Conservation (phyloP, 2,329 filamentous ascomycete genomes). For the Aspergillus quadricinctus region DNA sequence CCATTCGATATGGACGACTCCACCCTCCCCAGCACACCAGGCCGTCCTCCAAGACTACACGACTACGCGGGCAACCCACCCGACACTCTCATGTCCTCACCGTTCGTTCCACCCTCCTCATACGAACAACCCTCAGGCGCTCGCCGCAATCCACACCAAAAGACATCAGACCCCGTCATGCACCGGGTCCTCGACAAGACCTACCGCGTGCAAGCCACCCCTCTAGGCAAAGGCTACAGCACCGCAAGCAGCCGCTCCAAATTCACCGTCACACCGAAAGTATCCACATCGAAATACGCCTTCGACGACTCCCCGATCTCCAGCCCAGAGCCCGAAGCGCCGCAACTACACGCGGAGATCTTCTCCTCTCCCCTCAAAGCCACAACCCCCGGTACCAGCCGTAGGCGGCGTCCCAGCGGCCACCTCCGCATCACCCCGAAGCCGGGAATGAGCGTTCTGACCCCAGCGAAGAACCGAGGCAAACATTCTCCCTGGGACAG, state of each 20-base stretch:
- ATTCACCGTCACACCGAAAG: constrained; percentile 30
- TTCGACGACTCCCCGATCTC: constrained; percentile 56
- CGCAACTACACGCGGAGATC: constrained; percentile 77
- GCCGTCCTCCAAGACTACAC: constrained; percentile 15
- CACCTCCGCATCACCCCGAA: constrained; percentile 51
- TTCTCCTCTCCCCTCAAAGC: constrained; percentile 69
- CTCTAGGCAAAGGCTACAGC: constrained; percentile 56
- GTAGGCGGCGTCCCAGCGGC: constrained; percentile 40
- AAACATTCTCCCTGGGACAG: constrained; percentile 62
- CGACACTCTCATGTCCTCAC: constrained; percentile 57
- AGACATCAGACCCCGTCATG: constrained; percentile 65
- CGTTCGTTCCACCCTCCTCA: constrained; percentile 51
- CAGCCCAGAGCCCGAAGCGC: constrained; percentile 73
- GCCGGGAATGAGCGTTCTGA: constrained; percentile 82
- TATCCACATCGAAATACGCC: constrained; percentile 22
- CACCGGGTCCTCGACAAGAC: constrained; percentile 94
- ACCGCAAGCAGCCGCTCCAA: constrained; percentile 25
- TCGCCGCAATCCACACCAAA: constrained; percentile 34
- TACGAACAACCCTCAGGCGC: constrained; percentile 39
- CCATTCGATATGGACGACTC: constrained; percentile 33
- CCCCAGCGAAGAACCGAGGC: constrained; percentile 52
- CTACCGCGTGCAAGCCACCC: constrained; percentile 89
- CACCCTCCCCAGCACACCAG: constrained; percentile 35
- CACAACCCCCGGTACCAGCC: constrained; percentile 36
- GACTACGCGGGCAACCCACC: constrained; percentile 47